These are phyloP conservation scores for slime mould (Dictyostelium discoideum) DNA, from an alignment of 78 protist species.

Conservation along the genomic window DNA sequence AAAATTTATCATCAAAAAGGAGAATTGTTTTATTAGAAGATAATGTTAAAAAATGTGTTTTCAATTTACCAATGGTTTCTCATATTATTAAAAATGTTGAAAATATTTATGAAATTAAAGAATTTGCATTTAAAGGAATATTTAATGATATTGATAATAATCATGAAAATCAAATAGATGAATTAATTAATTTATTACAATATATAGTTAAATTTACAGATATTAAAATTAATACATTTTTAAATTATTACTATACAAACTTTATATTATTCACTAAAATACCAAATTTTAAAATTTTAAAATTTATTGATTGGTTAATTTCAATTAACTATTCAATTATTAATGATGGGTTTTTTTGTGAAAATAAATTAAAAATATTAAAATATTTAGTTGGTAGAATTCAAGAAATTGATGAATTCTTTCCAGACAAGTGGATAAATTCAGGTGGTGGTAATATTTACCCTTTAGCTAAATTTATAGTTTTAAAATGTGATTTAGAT, in stretches of 20 bases:
- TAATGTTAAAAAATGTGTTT: no score
- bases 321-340: background rate
- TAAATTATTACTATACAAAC: no score
- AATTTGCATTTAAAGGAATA: background rate
- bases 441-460: background rate
- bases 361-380: background rate
- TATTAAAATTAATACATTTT: no score
- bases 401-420: background rate
- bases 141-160: no score
- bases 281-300: background rate
- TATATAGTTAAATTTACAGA: background rate
- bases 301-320: background rate
- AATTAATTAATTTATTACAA: background rate
- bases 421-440: background rate
- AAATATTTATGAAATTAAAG: background rate
- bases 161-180: background rate
- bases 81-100: background rate
- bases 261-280: no score
- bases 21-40: no score
- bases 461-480: background rate
- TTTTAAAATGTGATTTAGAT: background rate
- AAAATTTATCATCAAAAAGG: background rate
- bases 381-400: background rate
- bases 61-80: background rate
- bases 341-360: background rate